phyloP scores from a whole-genome alignment of 306 rosid species.

The Casuarina cunninghamiana region DNA sequence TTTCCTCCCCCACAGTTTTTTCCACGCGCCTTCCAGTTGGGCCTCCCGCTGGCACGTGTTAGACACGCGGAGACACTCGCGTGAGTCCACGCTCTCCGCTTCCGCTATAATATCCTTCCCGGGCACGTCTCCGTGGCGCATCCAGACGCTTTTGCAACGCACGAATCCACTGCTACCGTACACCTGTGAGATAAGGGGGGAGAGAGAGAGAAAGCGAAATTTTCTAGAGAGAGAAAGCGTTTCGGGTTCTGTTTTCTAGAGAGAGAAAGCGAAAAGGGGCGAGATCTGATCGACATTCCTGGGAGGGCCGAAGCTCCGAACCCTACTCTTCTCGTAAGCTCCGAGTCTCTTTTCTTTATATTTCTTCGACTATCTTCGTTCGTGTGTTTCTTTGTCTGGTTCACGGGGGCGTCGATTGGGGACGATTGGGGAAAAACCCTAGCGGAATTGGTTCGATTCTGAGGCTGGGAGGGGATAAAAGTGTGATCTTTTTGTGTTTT shows the following conservation, averaged over 20 bases:
- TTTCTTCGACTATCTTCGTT: background rate
- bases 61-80: rapidly evolving
- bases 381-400: background rate
- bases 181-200: constrained; percentile 69
- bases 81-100: constrained; percentile 38
- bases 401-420: constrained; percentile 10
- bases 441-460: background rate
- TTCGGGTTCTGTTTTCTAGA: constrained; percentile 11
- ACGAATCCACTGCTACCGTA: constrained; percentile 60
- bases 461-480: constrained; percentile 8
- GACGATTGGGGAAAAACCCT: constrained; percentile 1
- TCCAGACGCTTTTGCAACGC: constrained; percentile 53
- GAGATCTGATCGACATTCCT: constrained; percentile 67
- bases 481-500: background rate
- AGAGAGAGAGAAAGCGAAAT: constrained; percentile 29
- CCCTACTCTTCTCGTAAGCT: constrained; percentile 43
- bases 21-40: background rate
- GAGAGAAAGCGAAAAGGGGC: constrained; percentile 37
- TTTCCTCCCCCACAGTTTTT: rapidly evolving
- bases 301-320: constrained; percentile 43
- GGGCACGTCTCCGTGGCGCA: constrained; percentile 54
- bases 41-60: constrained; percentile 1
- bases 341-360: background rate
- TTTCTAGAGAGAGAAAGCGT: constrained; percentile 70
- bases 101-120: constrained; percentile 44